Conservation (phyloP, 2,329 filamentous ascomycete genomes). For the Allantophomopsis cytisporea region DNA sequence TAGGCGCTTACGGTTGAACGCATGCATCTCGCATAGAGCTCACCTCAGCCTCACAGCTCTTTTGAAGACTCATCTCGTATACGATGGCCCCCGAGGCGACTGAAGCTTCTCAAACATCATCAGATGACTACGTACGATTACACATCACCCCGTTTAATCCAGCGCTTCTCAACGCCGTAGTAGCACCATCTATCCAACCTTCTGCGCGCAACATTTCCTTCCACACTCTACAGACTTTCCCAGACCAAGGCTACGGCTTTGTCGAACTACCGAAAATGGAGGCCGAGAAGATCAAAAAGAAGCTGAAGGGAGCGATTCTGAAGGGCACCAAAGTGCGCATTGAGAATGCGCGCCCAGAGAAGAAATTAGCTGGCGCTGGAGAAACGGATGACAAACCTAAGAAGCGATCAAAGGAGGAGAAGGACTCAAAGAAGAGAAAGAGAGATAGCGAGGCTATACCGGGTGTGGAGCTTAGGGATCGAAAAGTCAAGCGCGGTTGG, state of each 20-base stretch:
- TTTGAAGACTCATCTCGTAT: background rate
- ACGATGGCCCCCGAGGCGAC: background rate
- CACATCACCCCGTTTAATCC: constrained; percentile 82
- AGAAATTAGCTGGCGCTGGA: constrained; percentile 24
- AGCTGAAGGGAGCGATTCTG: constrained; percentile 74
- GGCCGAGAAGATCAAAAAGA: constrained; percentile 83
- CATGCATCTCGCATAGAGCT: background rate
- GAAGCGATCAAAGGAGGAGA: constrained; percentile 22
- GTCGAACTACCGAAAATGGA: constrained; percentile 70
- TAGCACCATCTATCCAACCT: constrained; percentile 53
- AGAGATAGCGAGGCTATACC: constrained; percentile 35
- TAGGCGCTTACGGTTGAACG: background rate
- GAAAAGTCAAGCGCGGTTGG: constrained; percentile 24
- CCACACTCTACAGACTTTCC: constrained; percentile 74
- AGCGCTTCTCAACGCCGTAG: constrained; percentile 55
- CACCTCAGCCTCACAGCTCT: background rate
- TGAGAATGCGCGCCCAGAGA: constrained; percentile 62
- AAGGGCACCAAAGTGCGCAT: constrained; percentile 78
- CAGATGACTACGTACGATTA: constrained; percentile 38
- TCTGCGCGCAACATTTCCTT: constrained; percentile 74
- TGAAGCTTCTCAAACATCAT: background rate
- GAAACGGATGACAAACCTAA: constrained; percentile 20
- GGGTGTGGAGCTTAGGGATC: constrained; percentile 56
- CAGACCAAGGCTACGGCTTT: constrained; percentile 83
- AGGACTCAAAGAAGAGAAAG: constrained; percentile 32